Conservation (phyloP, 805 yeast genomes). For the Blastobotrys parvus region DNA sequence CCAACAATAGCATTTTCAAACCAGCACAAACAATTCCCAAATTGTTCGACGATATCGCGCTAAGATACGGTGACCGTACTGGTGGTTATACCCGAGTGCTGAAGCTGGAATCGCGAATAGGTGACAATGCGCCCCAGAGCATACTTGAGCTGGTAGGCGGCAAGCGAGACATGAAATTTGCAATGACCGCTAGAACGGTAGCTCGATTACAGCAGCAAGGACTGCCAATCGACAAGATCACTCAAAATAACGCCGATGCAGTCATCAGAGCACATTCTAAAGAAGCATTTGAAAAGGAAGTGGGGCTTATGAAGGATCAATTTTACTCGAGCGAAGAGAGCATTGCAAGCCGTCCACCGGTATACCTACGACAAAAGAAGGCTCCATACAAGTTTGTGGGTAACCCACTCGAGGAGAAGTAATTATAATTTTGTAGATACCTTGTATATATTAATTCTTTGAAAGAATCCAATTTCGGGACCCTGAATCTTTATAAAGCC, state of each 20-base stretch:
- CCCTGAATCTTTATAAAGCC: too few relatives aligned
- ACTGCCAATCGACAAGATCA: slow-evolving; percentile 42
- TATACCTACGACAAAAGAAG: slow-evolving; percentile 1
- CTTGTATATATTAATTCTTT: too few relatives aligned
- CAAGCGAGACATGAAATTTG: slow-evolving; percentile 59
- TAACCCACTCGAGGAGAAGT: slow-evolving; percentile 17
- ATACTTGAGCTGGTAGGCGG: slow-evolving; percentile 81
- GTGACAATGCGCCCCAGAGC: slow-evolving; percentile 87
- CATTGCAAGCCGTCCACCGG: slow-evolving; percentile 6
- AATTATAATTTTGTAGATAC: too few relatives aligned
- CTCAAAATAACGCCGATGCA: slow-evolving; percentile 48
- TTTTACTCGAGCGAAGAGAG: slow-evolving; percentile 30
- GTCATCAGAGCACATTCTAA: slow-evolving; percentile 43
- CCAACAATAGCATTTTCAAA: slow-evolving; percentile 39
- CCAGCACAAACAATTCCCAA: slow-evolving; percentile 50
- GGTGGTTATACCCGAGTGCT: slow-evolving; percentile 86
- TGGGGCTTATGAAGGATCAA: slow-evolving; percentile 44
- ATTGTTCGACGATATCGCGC: slow-evolving; percentile 53
- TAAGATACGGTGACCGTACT: slow-evolving; percentile 51
- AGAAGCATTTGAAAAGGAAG: slow-evolving; percentile 48
- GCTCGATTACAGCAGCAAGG: slow-evolving; percentile 70
- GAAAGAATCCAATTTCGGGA: too few relatives aligned
- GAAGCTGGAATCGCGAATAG: slow-evolving; percentile 74
- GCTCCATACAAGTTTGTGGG: slow-evolving; percentile 13
- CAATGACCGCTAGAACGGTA: slow-evolving; percentile 72